Evolutionary conservation across 441 rosid genomes (phyloP), one percentile per base, ranked within the genome.

Genomic region (Croton setiger): DNA sequence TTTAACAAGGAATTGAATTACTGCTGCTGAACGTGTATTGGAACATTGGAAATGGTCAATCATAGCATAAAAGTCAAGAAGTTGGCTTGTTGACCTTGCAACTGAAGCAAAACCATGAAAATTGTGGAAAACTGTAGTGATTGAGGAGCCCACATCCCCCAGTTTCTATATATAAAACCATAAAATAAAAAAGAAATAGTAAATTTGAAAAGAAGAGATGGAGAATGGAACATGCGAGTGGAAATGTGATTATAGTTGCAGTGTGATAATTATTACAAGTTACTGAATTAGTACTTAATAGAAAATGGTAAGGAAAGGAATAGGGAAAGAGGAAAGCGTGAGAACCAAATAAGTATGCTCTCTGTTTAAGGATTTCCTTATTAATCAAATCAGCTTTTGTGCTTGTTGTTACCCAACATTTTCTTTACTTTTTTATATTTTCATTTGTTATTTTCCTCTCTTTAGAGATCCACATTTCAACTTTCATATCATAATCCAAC

Each of bases 311-410:
- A n/a, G n/a, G n/a, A n/a, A n/a, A n/a, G n/a, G 56, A 21, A 17
- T 11, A 57, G 10, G 18, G 20, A 39, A 45, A 53, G n/a, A 27
- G 8, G 51, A 12, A 21, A 13, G 66, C 66, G 33, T 66, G 66
- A 5, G 17, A 66, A 57, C 27, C 58, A 53, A 35, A 67, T 12
- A 13, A 37, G 15, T 18, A 33, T 66, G 58, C 68, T 13, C 53
- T 17, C 18, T 37, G 64, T 69, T 18, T 36, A 78, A 78, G 84
- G 21, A 66, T 76, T 76, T 35, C 80, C 72, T 5, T 35, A 47
- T 58, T 37, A 23, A 65, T 47, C 60, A 41, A 68, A 73, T 59
- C 71, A 68, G 6, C 58, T 27, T 11, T 15, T 53, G 43, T 63
- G 45, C 65, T 35, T 72, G 73, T 23, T 66, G 75, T 61, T 69